Conservation (phyloP, 2,329 filamentous ascomycete genomes). For the Incumbomyces delicatus region DNA sequence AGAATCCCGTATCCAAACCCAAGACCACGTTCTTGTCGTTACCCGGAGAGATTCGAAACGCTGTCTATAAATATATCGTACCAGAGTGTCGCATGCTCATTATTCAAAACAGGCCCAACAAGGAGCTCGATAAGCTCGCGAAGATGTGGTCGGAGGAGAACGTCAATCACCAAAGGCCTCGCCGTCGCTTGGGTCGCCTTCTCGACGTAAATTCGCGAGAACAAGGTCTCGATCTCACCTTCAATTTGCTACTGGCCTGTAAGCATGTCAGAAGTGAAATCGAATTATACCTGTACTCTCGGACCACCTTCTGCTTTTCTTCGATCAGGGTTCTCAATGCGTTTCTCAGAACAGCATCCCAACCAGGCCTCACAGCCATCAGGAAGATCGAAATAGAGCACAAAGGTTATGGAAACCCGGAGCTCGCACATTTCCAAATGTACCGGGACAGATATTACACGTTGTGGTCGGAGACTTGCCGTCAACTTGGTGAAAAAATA, state of each 20-base stretch:
- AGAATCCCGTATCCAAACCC: not conserved
- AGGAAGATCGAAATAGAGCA: constrained; percentile 18
- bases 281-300: constrained; percentile 15
- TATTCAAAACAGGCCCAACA: constrained; percentile 15
- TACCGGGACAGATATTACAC: constrained; percentile 18
- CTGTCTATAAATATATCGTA: constrained; percentile 59
- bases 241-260: constrained; percentile 15
- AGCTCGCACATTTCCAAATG: constrained; percentile 11
- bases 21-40: constrained; percentile 50
- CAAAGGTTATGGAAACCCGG: constrained; percentile 17
- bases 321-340: constrained; percentile 28
- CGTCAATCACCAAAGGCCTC: constrained; percentile 11
- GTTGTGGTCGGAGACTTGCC: constrained; percentile 14
- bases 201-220: not conserved
- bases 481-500: constrained; percentile 12
- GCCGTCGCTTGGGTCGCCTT: constrained; percentile 10
- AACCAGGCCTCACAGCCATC: constrained; percentile 35
- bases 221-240: not conserved
- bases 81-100: constrained; percentile 21
- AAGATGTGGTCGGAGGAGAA: constrained; percentile 6
- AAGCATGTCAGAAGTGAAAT: constrained; percentile 19
- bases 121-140: constrained; percentile 12
- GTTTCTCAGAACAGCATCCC: constrained; percentile 28
- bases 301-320: constrained; percentile 20
- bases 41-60: constrained; percentile 59